Evolutionary conservation across 2,329 filamentous ascomycete genomes (phyloP), one percentile per base, ranked within the genome.

Genomic region (Colletotrichum acutatum): DNA sequence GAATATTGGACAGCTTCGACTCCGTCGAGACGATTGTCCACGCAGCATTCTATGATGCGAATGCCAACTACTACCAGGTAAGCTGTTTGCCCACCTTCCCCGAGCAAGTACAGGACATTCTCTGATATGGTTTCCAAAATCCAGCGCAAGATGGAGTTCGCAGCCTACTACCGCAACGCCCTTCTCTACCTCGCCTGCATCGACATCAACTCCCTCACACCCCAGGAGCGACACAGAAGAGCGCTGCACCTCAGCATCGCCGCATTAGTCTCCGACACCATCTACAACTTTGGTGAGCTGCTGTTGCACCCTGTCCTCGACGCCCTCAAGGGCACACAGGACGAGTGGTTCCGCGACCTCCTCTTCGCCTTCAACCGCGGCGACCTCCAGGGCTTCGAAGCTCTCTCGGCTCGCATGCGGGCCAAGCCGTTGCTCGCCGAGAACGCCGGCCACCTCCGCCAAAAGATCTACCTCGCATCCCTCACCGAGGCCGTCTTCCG

Each of bases 201-300:
- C 80, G 93, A 98, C 78, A 86, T 98, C 76, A 88, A 91, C 72
- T 89, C 93, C 68, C 88, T 99, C 71, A 88, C 92, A 56, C 86
- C 91, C 66, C 87, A 89, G 67, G 95, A 99, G 82, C 93, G 94
- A 78, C 92, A 92, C 82, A 90, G 89, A 72, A 92, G 96, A 78
- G 97, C 97, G 57, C 97, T 98, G 85, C 95, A 98, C 82, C 92
- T 99, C 75, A 94, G 94, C 80, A 92, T 98, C 66, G 95, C 97
- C 32, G 97, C 97, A 11, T 89, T 99, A 9, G 94, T 98, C 52
- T 98, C 95, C 63, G 94, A 96, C 79, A 94, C 91, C 79, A 99
- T 98, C 86, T 98, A 99, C 90, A 99, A 99, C 87, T 99, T 99
- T 78, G 97, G 97, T 83, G 97, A 99, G 87, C 92, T 99, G n/a